Conservation (phyloP, 2,329 filamentous ascomycete species). For the Mollisia scopiformis region DNA sequence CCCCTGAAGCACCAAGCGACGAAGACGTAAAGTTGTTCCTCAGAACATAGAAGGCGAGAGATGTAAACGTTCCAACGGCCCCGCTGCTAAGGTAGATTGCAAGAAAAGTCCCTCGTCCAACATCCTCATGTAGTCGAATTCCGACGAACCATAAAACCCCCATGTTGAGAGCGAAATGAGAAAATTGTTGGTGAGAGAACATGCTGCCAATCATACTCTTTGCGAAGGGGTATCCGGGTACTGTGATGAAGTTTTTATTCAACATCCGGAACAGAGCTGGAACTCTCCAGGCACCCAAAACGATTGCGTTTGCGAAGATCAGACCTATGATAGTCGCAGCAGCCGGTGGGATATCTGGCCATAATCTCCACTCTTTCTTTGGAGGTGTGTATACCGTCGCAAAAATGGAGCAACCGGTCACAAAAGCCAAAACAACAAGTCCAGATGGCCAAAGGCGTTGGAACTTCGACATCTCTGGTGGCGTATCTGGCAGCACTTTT, state of each 20-base stretch:
- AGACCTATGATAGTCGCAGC: slow-evolving; percentile 66
- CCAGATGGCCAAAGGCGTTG: slow-evolving; percentile 59
- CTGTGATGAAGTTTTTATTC: slow-evolving; percentile 69
- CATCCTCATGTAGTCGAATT: slow-evolving; percentile 67
- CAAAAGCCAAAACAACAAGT: slow-evolving; percentile 48
- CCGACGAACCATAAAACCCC: slow-evolving; percentile 67
- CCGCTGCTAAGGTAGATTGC: slow-evolving; percentile 67
- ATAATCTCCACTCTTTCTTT: slow-evolving; percentile 51
- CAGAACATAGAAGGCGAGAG: slow-evolving; percentile 49
- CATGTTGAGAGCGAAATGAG: slow-evolving; percentile 69
- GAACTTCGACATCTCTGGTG: slow-evolving; percentile 55
- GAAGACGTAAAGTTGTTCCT: slow-evolving; percentile 44
- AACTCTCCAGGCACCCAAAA: slow-evolving; percentile 63
- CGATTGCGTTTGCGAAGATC: slow-evolving; percentile 59
- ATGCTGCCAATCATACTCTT: slow-evolving; percentile 63
- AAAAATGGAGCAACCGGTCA: slow-evolving; percentile 47
- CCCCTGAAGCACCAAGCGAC: slow-evolving; percentile 69
- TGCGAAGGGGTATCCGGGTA: slow-evolving; percentile 66
- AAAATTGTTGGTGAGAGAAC: slow-evolving; percentile 68
- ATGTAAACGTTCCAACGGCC: slow-evolving; percentile 59
- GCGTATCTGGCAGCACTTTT: slow-evolving; percentile 51
- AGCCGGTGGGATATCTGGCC: slow-evolving; percentile 63
- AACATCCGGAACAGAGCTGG: slow-evolving; percentile 67
- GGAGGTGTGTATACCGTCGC: slow-evolving; percentile 56
- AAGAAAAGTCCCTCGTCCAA: slow-evolving; percentile 70